These are phyloP conservation scores for Lasiodiplodia citricola DNA, from an alignment of 2,329 filamentous ascomycete genomes.

Conservation along the genomic window DNA sequence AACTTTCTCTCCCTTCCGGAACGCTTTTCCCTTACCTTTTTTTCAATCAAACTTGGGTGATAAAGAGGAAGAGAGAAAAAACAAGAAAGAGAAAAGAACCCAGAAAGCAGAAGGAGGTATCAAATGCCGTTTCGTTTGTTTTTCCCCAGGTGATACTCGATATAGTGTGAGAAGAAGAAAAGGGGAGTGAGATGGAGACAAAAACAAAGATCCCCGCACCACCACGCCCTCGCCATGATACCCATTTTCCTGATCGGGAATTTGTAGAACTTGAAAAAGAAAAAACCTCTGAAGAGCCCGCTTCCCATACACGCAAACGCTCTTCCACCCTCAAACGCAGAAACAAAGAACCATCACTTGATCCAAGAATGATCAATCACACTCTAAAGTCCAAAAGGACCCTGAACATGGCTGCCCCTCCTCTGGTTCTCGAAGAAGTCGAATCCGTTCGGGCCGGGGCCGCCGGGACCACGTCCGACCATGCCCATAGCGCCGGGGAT, in stretches of 20 bases:
- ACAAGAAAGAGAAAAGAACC: slow-evolving; percentile 7
- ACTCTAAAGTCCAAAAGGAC: slow-evolving; percentile 16
- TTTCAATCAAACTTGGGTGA: neutral
- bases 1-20: neutral
- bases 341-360: slow-evolving; percentile 1
- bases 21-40: slow-evolving; percentile 1
- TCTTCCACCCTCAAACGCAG: neutral
- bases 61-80: neutral
- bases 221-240: slow-evolving; percentile 23
- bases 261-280: neutral
- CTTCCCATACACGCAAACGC: neutral
- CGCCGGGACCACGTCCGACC: slow-evolving; percentile 4
- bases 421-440: slow-evolving; percentile 23
- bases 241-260: slow-evolving; percentile 11
- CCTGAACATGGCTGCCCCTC: slow-evolving; percentile 19
- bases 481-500: slow-evolving; percentile 15
- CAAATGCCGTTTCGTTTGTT: slow-evolving; percentile 11
- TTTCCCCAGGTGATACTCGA: slow-evolving; percentile 10
- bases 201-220: slow-evolving; percentile 13
- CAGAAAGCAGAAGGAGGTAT: slow-evolving; percentile 16
- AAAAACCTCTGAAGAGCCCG: neutral
- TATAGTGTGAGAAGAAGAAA: neutral
- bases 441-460: neutral
- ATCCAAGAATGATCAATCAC: neutral
- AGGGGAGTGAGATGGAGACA: slow-evolving; percentile 1